Evolutionary conservation across 2,329 filamentous ascomycete genomes (phyloP), one percentile per base, ranked within the genome.

Genomic region (Xylariaceae sp.): DNA sequence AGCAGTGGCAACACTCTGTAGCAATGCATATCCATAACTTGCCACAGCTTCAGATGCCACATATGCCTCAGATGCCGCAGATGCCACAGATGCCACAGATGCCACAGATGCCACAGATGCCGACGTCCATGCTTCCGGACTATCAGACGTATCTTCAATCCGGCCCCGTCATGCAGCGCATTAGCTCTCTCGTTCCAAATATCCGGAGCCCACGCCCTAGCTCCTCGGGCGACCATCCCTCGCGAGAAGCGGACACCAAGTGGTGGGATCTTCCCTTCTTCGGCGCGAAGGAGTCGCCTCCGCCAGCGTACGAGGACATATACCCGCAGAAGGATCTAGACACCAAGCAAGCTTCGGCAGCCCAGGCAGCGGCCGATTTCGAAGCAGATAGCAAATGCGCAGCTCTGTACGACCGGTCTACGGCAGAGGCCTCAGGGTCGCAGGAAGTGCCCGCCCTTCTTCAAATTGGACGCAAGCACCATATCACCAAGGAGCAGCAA

Each of bases 251-350:
- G 52, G 81, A 85, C 50, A 78, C 78, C 63, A 80, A 81, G 57
- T 90, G 88, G 87, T 90, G 86, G 83, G 86, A 89, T 67, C 75
- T 88, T 23, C 81, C 88, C 44, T 74, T 79, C 40, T 78, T 81
- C 49, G 63, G 67, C 23, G 76, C 74, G 19, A 75, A 74, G 40
- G 73, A 83, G 9, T 76, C 79, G 3, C 78, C 83, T 29, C 89
- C 89, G 7, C 90, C 90, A 9, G 84, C 90, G 0, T 95, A 95
- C 62, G 87, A 92, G 50, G 90, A 93, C 46, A 83, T 95, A 23
- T 95, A 86, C 70, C 90, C 89, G 1, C 75, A 77, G 41, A 73
- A 77, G 50, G 76, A 79, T 44, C 60, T 79, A 16, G 82, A 87
- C 53, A 74, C 73, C 20, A 88, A 89, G 71, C 79, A 83, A 64